These are phyloP conservation scores for Salix caprea DNA, from an alignment of 345 rosid species.

Conservation along the genomic window DNA sequence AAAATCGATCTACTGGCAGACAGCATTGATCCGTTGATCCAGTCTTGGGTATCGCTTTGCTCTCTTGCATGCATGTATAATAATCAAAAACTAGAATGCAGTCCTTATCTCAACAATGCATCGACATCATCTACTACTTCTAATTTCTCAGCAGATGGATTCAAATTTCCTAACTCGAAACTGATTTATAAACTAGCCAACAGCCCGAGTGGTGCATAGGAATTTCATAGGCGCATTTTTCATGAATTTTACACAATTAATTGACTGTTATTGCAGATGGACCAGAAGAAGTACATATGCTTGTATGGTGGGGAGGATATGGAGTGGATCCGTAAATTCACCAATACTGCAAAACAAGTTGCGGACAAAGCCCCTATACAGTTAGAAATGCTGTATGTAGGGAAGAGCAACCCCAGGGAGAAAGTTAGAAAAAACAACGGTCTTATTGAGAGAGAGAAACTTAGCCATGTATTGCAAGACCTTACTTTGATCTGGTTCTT, in stretches of 20 bases:
- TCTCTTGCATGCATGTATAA: not conserved
- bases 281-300: conserved; percentile 46
- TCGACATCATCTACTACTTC: not conserved
- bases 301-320: conserved; percentile 76
- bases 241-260: not conserved
- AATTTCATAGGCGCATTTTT: not conserved
- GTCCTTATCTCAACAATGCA: not conserved
- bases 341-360: conserved; percentile 26
- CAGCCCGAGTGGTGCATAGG: not conserved
- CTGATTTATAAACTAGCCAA: not conserved
- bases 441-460: conserved; percentile 30
- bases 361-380: conserved; percentile 38
- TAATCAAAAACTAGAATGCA: not conserved
- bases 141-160: not conserved
- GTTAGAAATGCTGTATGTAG: conserved; percentile 58
- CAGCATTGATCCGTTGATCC: conserved; percentile 39
- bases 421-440: conserved; percentile 34
- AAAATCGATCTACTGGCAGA: conserved; percentile 52
- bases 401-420: conserved; percentile 58
- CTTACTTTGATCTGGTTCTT: conserved; percentile 48
- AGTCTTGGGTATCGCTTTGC: conserved; percentile 38
- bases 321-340: conserved; percentile 59
- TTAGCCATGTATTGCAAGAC: conserved; percentile 41
- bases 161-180: not conserved
- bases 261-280: conserved; percentile 5